Evolutionary conservation across 2,329 filamentous ascomycete species (phyloP), one percentile per base, ranked within the genome.

Genomic region (Chaetomium sp.): DNA sequence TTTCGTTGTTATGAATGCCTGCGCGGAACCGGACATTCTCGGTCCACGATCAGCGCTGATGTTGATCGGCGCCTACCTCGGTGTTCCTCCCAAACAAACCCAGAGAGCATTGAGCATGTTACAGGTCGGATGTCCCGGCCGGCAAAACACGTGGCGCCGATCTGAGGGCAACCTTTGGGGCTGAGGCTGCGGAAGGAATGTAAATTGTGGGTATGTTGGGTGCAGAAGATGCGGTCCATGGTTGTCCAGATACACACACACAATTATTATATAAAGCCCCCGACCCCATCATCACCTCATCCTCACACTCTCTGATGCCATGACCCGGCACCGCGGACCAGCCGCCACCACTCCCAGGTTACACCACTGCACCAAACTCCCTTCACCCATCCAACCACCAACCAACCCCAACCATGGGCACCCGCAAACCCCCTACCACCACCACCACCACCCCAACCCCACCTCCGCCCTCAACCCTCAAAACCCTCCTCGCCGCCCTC

Each of bases 211-310:
- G 16, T 42, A n/a, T 19, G n/a, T 42, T 42, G 38, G 38, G 19
- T 42, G 38, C 19, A 42, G 38, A n/a, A n/a, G 38, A 42, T n/a
- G 38, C 35, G 38, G 38, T n/a, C 13, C 38, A 4, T 5, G 4
- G 38, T n/a, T n/a, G 29, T 19, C 29, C 51, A 54, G 1, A n/a
- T 27, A 21, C 27, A 42, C 16, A 19, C 7, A 7, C 16, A 4
- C 13, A 42, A 16, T 42, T 19, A 19, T 7, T 27, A 54, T 55
- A 61, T 61, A 61, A 54, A 45, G 8, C 47, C 31, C 57, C 19
- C 13, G 31, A 8, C 47, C 21, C 23, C 31, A n/a, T 35, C 54
- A 60, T 66, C 64, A 63, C 60, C 56, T 63, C 60, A 63, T 61
- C 16, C 25, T 9, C 42, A 47, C 16, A 7, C 25, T 13, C 16